Percentiles rank a stretch among this genome's conserved stretches.
Evolutionary conservation across 2,329 filamentous ascomycete genomes (phyloP).

Genomic region (Helminthosporium solani): DNA sequence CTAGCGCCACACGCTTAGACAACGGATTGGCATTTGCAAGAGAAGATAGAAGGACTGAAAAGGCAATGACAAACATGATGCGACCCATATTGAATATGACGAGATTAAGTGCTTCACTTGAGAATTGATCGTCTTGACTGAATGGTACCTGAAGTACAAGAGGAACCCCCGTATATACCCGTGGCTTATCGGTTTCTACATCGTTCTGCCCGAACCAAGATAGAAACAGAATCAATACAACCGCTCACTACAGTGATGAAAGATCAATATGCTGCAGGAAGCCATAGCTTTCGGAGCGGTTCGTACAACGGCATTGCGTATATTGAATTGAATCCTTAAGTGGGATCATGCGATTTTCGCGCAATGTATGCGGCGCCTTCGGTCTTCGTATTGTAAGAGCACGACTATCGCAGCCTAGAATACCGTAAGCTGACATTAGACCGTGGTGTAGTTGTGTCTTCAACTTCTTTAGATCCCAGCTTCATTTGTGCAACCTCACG

Average conservation of each 20-base stretch:
- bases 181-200: not conserved
- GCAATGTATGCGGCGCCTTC: not conserved
- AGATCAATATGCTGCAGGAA: no score
- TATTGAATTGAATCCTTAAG: not conserved
- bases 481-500: not conserved
- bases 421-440: not conserved
- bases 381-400: not conserved
- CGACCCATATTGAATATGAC: slow-evolving; percentile 8
- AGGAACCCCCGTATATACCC: slow-evolving; percentile 1
- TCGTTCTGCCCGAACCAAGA: no score
- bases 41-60: slow-evolving; percentile 10
- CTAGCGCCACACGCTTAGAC: slow-evolving; percentile 15
- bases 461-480: not conserved
- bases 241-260: no score
- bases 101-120: not conserved
- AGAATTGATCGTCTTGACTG: slow-evolving; percentile 5
- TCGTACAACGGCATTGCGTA: not conserved
- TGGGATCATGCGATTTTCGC: not conserved
- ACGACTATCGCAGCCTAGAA: not conserved
- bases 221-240: no score
- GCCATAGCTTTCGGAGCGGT: no score
- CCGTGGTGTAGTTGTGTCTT: not conserved
- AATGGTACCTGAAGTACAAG: not conserved
- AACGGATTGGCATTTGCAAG: slow-evolving; percentile 11
- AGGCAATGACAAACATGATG: slow-evolving; percentile 13